Conservation (phyloP, 2,329 filamentous ascomycete species). For the Piedraia hortae region DNA sequence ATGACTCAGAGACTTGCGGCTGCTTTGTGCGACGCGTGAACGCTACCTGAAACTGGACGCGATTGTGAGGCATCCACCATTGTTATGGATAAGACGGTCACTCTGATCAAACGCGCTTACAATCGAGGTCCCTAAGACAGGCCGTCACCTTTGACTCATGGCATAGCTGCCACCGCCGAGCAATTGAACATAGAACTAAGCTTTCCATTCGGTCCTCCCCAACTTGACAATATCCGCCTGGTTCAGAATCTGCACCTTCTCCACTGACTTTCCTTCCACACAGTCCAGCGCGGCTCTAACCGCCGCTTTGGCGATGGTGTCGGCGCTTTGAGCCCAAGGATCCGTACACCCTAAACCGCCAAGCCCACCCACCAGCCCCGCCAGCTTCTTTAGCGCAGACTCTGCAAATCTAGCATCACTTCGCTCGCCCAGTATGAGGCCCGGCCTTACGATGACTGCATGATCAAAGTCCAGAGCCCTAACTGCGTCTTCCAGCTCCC, state of each 20-base stretch:
- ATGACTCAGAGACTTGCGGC: no score
- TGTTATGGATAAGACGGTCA: no score
- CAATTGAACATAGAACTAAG: not conserved
- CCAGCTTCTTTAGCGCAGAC: conserved; percentile 26
- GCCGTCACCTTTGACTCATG: no score
- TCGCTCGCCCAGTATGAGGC: conserved; percentile 44
- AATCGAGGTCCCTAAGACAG: no score
- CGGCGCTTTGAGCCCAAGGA: conserved; percentile 42
- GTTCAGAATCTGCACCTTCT: conserved; percentile 34
- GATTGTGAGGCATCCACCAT: no score
- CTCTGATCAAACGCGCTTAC: no score
- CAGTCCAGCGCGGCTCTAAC: conserved; percentile 28
- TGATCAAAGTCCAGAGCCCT: conserved; percentile 47
- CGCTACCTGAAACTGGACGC: not conserved
- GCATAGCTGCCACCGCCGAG: no score
- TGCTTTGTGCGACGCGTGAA: no score
- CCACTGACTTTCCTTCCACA: conserved; percentile 24
- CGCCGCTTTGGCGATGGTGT: conserved; percentile 41
- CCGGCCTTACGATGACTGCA: conserved; percentile 46
- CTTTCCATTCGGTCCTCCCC: conserved; percentile 27
- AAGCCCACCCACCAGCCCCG: conserved; percentile 27
- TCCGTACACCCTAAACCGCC: conserved; percentile 28
- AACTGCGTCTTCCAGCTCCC: conserved; percentile 56
- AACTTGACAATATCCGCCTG: conserved; percentile 35
- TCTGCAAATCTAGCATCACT: conserved; percentile 26